Percentiles rank a stretch among this genome's conserved stretches.
Evolutionary conservation across 1,284 basidiomycete species (phyloP).

Genomic region (Chiua sp.): DNA sequence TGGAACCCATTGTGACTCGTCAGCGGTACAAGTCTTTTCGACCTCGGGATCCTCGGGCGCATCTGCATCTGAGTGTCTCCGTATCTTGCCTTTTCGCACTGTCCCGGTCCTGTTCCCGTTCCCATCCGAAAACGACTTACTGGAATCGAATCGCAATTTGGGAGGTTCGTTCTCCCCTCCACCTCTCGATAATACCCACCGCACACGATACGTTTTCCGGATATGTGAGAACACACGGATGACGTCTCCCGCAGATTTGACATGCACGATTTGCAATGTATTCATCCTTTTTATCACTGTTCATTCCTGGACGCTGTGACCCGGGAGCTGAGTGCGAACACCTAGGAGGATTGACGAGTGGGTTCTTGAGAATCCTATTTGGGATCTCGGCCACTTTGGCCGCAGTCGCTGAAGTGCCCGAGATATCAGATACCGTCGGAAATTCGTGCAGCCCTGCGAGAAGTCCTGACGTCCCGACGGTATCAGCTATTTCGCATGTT

Average conservation of each 20-base stretch:
- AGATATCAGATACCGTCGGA: slow-evolving; percentile 63
- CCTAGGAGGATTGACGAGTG: slow-evolving; percentile 41
- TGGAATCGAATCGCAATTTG: slow-evolving; percentile 16
- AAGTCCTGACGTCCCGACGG: slow-evolving; percentile 62
- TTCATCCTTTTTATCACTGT: neutral
- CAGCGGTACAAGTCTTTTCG: slow-evolving; percentile 10
- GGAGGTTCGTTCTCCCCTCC: slow-evolving; percentile 46
- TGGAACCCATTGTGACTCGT: slow-evolving; percentile 53
- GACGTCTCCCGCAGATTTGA: slow-evolving; percentile 66
- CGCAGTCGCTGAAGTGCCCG: slow-evolving; percentile 40
- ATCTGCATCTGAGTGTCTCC: slow-evolving; percentile 14
- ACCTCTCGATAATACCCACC: slow-evolving; percentile 71
- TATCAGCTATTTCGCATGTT: slow-evolving; percentile 4
- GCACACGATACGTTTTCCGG: slow-evolving; percentile 85
- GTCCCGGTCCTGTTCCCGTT: slow-evolving; percentile 1
- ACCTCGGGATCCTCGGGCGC: slow-evolving; percentile 10
- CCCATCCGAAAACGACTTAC: slow-evolving; percentile 1
- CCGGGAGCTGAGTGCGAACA: slow-evolving; percentile 11
- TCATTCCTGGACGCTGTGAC: neutral
- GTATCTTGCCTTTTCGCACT: slow-evolving; percentile 13
- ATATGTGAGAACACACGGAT: slow-evolving; percentile 92
- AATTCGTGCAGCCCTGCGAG: slow-evolving; percentile 90
- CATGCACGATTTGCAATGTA: slow-evolving; percentile 46
- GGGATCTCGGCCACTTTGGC: slow-evolving; percentile 44
- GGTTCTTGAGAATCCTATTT: slow-evolving; percentile 45